Evolutionary conservation across 106 monocot genomes (phyloP), one percentile per base, ranked within the genome.

Genomic region (Posidonia australis): DNA sequence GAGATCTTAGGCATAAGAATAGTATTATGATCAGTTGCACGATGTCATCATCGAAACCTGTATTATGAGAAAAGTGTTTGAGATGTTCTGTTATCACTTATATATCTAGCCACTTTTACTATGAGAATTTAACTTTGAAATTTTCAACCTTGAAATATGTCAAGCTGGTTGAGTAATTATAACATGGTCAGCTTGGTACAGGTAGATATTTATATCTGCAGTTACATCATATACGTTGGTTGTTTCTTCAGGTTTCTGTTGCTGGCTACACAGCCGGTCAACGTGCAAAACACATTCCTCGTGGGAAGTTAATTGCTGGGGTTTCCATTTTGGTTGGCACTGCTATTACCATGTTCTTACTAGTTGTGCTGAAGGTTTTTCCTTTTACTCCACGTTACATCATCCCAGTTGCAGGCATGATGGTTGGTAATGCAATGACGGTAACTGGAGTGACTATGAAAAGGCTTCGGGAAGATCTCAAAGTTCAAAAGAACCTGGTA

Each of bases 371-470:
- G 51, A 70, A 81, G 41, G 93, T 93, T 57, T 93, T 93, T 69
- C 93, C 93, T 26, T 93, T 93, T 70, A 89, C 89, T 27, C 89
- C 93, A 1, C 32, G 88, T 1, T 93, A 89, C 69, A 93, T 93
- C 56, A 93, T 93, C 20, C 93, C 93, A 21, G 71, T 93, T 19
- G 85, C 93, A 0, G 93, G 93, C 28, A 93, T 93, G 93, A 88
- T 93, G 88, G 88, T 93, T 10, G 93, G 88, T 1, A 88, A 93
- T 28, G 73, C 93, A 3, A 93, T 93, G 93, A 93, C 93, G 5
- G 93, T 93, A 0, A 89, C 89, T 22, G 93, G 93, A 42, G 93
- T 93, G 16, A 83, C 93, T 69, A 93, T 93, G 85, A 93, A 93
- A 64, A 88, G 73, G 70, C 77, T 93, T 20, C 73, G 83, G n/a